Percentiles rank a stretch among this genome's conserved stretches.
Conservation (phyloP, 2,329 filamentous ascomycete genomes). For the Aureobasidium leucospermi region DNA sequence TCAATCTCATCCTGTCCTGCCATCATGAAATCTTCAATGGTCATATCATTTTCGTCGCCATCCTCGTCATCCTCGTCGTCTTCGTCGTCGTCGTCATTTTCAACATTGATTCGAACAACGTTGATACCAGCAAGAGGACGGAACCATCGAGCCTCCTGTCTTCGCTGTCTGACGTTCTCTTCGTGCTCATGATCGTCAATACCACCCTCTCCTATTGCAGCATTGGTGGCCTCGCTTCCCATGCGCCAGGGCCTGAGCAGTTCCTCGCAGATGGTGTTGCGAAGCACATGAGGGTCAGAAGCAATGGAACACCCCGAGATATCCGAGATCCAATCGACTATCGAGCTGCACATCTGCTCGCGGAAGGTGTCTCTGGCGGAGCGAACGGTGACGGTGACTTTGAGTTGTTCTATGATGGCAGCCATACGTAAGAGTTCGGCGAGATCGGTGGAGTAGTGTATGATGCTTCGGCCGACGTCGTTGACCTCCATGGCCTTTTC, state of each 20-base stretch:
- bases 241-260: constrained; percentile 79
- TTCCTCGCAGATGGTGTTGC: constrained; percentile 82
- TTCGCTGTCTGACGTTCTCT: constrained; percentile 37
- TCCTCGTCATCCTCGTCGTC: constrained; percentile 41
- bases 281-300: constrained; percentile 68
- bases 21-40: constrained; percentile 28
- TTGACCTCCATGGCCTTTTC: constrained; percentile 82
- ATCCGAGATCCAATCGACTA: constrained; percentile 92
- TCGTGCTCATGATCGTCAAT: constrained; percentile 73
- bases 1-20: constrained; percentile 23
- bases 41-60: constrained; percentile 27
- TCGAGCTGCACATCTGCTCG: constrained; percentile 97
- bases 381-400: constrained; percentile 89
- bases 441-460: constrained; percentile 69
- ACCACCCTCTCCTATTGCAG: constrained; percentile 66
- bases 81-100: constrained; percentile 36
- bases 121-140: constrained; percentile 22
- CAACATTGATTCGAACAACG: constrained; percentile 26
- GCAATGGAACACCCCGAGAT: constrained; percentile 85
- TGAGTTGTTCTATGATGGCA: constrained; percentile 85
- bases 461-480: constrained; percentile 75
- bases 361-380: constrained; percentile 92
- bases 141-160: constrained; percentile 34
- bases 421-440: constrained; percentile 68
- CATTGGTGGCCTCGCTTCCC: constrained; percentile 77